These are phyloP conservation scores for Papiliotrema nemorosa DNA, from an alignment of 1,284 basidiomycete species.

Conservation along the genomic window DNA sequence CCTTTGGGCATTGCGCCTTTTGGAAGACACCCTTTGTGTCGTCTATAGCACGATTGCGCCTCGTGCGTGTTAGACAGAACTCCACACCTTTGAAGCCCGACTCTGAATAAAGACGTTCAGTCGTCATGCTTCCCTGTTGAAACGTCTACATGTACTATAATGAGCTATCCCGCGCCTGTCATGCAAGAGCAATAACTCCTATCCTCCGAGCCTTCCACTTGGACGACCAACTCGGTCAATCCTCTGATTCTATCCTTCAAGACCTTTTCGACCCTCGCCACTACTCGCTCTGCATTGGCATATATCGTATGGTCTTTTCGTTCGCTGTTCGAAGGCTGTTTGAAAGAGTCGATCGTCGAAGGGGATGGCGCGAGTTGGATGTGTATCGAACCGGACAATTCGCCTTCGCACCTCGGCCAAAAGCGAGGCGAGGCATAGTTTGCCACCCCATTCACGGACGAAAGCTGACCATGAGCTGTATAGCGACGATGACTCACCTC, in stretches of 20 bases:
- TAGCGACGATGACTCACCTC: constrained; percentile 58
- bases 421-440: constrained; percentile 81
- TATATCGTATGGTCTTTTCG: constrained; percentile 49
- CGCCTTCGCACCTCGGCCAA: constrained; percentile 91
- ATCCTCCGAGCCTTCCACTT: constrained; percentile 57
- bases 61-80: no score
- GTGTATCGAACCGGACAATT: constrained; percentile 84
- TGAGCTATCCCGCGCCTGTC: constrained; percentile 53
- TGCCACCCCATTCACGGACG: constrained; percentile 67
- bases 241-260: constrained; percentile 69
- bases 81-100: no score
- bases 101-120: no score
- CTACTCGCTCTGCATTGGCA: constrained; percentile 64
- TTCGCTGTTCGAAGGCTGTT: constrained; percentile 46
- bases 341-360: constrained; percentile 56
- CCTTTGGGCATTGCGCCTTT: no score
- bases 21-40: no score
- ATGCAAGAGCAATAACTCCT: constrained; percentile 51
- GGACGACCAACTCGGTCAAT: constrained; percentile 80
- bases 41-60: no score
- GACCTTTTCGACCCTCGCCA: constrained; percentile 68
- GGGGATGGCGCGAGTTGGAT: constrained; percentile 64
- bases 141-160: no score
- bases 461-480: constrained; percentile 51
- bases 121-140: no score